Evolutionary conservation across 2,329 filamentous ascomycete species (phyloP).

Genomic region (Periconia digitata): DNA sequence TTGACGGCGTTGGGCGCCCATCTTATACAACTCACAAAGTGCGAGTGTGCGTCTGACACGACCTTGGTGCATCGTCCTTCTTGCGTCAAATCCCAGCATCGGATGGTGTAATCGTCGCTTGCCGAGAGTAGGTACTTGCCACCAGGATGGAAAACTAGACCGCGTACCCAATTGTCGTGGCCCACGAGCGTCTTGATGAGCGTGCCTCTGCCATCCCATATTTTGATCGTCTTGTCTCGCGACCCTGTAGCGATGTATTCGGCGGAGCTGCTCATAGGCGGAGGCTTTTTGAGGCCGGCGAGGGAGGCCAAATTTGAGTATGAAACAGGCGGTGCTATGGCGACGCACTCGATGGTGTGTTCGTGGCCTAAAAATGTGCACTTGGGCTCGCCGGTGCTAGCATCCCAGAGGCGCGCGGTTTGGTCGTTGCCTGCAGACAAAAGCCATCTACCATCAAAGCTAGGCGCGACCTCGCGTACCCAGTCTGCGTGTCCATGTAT

Average conservation of each 20-base stretch:
- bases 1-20: conserved; percentile 81
- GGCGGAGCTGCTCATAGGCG: conserved; percentile 70
- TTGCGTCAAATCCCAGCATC: conserved; percentile 91
- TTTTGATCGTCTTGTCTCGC: conserved; percentile 84
- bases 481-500: conserved; percentile 82
- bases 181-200: conserved; percentile 81
- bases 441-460: conserved; percentile 79
- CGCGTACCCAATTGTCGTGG: conserved; percentile 93
- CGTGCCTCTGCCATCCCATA: conserved; percentile 86
- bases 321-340: conserved; percentile 76
- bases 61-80: conserved; percentile 88
- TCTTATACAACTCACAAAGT: conserved; percentile 82
- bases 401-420: conserved; percentile 82
- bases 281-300: conserved; percentile 81
- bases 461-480: conserved; percentile 87
- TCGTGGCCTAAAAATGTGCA: conserved; percentile 83
- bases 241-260: conserved; percentile 90
- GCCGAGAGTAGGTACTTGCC: conserved; percentile 88
- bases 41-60: conserved; percentile 73
- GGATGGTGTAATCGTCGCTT: conserved; percentile 85
- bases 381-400: conserved; percentile 73
- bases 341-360: conserved; percentile 81
- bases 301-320: conserved; percentile 77
- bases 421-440: conserved; percentile 82
- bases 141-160: conserved; percentile 83